Evolutionary conservation across 1,139 yeast genomes (phyloP).

Genomic region (Schwanniomyces etchellsii): DNA sequence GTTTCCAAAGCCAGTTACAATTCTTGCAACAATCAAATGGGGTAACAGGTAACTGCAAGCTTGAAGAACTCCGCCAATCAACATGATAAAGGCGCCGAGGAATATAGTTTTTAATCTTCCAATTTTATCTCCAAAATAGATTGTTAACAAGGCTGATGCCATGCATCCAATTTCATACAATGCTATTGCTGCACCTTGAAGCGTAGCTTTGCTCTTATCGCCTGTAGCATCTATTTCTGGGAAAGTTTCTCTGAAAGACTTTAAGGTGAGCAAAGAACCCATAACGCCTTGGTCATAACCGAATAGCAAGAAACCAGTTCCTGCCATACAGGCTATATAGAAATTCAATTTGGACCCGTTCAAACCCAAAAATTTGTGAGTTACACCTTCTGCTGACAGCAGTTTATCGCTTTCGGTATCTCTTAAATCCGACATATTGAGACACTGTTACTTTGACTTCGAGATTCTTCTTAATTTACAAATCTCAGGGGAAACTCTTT

Average conservation of each 20-base stretch:
- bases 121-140: conserved; percentile 27
- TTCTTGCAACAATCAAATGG: conserved; percentile 35
- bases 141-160: conserved; percentile 27
- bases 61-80: conserved; percentile 33
- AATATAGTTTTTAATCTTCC: conserved; percentile 30
- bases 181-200: conserved; percentile 31
- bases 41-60: conserved; percentile 23
- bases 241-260: conserved; percentile 31
- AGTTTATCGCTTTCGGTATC: too few relatives aligned
- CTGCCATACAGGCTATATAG: conserved; percentile 24
- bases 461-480: too few relatives aligned
- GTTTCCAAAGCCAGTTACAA: conserved; percentile 41
- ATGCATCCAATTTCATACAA: conserved; percentile 36
- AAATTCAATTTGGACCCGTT: conserved; percentile 20
- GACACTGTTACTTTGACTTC: too few relatives aligned
- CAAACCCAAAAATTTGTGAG: conserved; percentile 16
- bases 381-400: too few relatives aligned
- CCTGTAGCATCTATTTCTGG: conserved; percentile 23
- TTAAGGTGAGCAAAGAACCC: conserved; percentile 39
- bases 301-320: conserved; percentile 28
- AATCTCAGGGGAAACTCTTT: too few relatives aligned
- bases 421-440: too few relatives aligned
- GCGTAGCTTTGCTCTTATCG: conserved; percentile 15
- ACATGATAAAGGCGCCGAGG: conserved; percentile 26
- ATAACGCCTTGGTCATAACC: conserved; percentile 51